Conservation (phyloP, 2,329 filamentous ascomycete genomes). For the Penicillium sp. region DNA sequence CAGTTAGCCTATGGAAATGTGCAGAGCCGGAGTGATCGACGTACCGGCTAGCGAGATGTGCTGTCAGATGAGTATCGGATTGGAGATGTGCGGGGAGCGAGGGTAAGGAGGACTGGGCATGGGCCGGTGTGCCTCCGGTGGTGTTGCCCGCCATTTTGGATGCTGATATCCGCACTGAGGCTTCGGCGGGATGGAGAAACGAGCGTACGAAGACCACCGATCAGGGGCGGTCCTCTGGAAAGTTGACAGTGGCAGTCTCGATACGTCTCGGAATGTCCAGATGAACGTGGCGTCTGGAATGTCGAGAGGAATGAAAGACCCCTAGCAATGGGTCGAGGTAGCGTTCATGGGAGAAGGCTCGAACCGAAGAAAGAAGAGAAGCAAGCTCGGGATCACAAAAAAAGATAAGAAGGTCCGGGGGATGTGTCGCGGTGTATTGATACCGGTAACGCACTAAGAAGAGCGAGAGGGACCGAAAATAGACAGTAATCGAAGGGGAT, state of each 20-base stretch:
- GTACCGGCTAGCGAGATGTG: slow-evolving; percentile 52
- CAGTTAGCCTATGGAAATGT: background rate
- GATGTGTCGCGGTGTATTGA: background rate
- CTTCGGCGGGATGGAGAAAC: slow-evolving; percentile 5
- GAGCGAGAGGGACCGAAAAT: background rate
- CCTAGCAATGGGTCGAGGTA: slow-evolving; percentile 12
- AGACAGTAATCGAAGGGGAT: background rate
- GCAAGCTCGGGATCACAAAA: slow-evolving; percentile 1
- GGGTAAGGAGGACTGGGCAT: slow-evolving; percentile 79
- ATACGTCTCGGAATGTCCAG: slow-evolving; percentile 10
- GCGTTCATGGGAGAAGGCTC: background rate
- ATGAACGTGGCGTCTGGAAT: slow-evolving; percentile 19
- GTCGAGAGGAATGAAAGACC: slow-evolving; percentile 15
- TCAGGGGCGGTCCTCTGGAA: background rate
- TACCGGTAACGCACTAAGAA: slow-evolving; percentile 10
- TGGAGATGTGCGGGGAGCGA: slow-evolving; percentile 71
- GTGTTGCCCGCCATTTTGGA: slow-evolving; percentile 41
- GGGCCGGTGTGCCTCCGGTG: slow-evolving; percentile 53
- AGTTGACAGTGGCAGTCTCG: slow-evolving; percentile 6
- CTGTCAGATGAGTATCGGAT: slow-evolving; percentile 52
- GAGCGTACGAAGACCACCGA: slow-evolving; percentile 7
- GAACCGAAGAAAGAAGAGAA: slow-evolving; percentile 1
- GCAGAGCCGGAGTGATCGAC: background rate
- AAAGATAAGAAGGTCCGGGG: slow-evolving; percentile 2
- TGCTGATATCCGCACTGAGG: slow-evolving; percentile 4